These are phyloP conservation scores for Coprinopsis strossmayeri DNA, from an alignment of 768 basidiomycete genomes.

Conservation along the genomic window DNA sequence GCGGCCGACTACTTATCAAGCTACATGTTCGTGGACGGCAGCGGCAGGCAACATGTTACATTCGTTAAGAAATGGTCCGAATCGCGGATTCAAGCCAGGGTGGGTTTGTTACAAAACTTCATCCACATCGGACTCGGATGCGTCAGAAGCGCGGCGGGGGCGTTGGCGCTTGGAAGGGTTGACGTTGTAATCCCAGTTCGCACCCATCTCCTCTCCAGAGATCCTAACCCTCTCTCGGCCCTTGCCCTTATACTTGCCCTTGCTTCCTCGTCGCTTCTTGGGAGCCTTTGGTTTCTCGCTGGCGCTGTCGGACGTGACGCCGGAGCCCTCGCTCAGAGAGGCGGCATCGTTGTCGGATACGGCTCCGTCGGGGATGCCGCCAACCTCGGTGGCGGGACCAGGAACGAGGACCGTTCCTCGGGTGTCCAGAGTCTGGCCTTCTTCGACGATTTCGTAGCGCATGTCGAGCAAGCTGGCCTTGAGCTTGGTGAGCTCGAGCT, in stretches of 20 bases:
- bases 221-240: conserved; percentile 7
- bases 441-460: conserved; percentile 26
- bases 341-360: conserved; percentile 3
- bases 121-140: not conserved
- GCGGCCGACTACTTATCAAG: too few relatives aligned
- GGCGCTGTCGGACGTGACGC: not conserved
- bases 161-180: conserved; percentile 1
- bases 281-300: not conserved
- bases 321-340: not conserved
- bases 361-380: not conserved
- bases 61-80: too few relatives aligned
- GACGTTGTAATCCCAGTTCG: conserved; percentile 7
- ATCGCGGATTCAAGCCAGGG: not conserved
- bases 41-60: too few relatives aligned
- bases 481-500: conserved; percentile 25
- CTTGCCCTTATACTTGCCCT: conserved; percentile 11
- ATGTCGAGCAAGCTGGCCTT: conserved; percentile 25
- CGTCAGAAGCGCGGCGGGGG: conserved; percentile 2
- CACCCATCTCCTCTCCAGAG: conserved; percentile 8
- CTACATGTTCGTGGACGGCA: too few relatives aligned
- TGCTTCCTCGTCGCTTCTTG: conserved; percentile 7
- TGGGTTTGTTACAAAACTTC: not conserved
- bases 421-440: conserved; percentile 12
- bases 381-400: conserved; percentile 5
- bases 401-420: not conserved